A percentile compares a stretch with the other conserved stretches of the same genome.
phyloP scores from a whole-genome alignment of 2,329 filamentous ascomycete genomes.

The Paraphaeosphaeria sporulosa region DNA sequence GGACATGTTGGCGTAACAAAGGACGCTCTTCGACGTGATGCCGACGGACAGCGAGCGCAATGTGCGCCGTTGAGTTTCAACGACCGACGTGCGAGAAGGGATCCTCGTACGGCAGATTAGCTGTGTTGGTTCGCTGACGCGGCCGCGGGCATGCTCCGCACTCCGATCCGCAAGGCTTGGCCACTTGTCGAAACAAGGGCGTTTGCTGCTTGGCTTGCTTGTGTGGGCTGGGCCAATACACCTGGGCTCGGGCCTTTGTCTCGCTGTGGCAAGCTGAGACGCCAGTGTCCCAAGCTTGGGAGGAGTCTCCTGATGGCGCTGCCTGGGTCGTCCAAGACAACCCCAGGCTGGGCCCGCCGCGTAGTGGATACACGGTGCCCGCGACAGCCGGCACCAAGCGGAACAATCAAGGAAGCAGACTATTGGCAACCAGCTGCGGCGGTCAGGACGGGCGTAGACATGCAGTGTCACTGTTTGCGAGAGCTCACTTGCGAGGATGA shows the following conservation, averaged over 20 bases:
- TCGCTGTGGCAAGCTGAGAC: slow-evolving; percentile 42
- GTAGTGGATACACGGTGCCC: slow-evolving; percentile 16
- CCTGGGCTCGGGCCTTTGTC: slow-evolving; percentile 40
- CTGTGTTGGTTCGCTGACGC: slow-evolving; percentile 37
- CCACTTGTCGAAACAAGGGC: slow-evolving; percentile 36
- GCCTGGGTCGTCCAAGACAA: slow-evolving; percentile 25
- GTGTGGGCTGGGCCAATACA: slow-evolving; percentile 41
- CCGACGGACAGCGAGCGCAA: neutral
- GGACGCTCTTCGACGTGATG: neutral
- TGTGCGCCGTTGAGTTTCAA: neutral
- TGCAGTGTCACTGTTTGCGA: slow-evolving; percentile 2
- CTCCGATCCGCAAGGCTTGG: slow-evolving; percentile 36
- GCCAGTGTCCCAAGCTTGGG: slow-evolving; percentile 13
- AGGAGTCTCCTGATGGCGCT: slow-evolving; percentile 14
- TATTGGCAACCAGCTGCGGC: slow-evolving; percentile 9
- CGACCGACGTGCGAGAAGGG: neutral
- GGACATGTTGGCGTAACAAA: slow-evolving; percentile 1
- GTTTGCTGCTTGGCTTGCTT: slow-evolving; percentile 44
- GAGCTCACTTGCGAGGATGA: neutral
- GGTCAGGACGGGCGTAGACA: neutral
- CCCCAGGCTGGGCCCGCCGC: slow-evolving; percentile 20
- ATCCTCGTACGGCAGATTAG: neutral
- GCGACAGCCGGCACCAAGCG: slow-evolving; percentile 4
- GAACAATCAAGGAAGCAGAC: neutral
- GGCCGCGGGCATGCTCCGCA: too few species aligned